These are phyloP conservation scores for Marasmius oreades DNA, from an alignment of 1,284 basidiomycete genomes.

Conservation along the genomic window DNA sequence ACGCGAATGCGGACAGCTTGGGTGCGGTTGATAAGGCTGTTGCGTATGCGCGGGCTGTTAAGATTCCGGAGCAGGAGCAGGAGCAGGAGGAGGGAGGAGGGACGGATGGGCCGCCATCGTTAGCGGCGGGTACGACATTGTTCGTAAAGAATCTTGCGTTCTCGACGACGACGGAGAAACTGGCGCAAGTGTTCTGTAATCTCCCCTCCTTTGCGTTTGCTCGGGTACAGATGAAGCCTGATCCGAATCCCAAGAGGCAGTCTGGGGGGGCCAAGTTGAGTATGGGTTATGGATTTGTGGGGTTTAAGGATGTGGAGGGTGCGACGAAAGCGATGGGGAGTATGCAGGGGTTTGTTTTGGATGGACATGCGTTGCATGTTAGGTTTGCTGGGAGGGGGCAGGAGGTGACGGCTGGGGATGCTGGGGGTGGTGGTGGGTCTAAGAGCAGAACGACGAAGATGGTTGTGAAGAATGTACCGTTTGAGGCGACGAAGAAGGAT, in stretches of 20 bases:
- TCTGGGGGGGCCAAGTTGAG: constrained; percentile 63
- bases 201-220: constrained; percentile 86
- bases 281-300: constrained; percentile 97
- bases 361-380: constrained; percentile 83
- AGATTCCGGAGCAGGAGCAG: constrained; percentile 37
- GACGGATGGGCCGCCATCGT: too few relatives aligned
- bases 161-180: constrained; percentile 76
- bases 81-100: constrained; percentile 27
- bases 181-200: constrained; percentile 71
- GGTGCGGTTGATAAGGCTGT: constrained; percentile 14
- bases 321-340: constrained; percentile 78
- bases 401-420: constrained; percentile 47
- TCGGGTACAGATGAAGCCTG: constrained; percentile 88
- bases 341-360: constrained; percentile 81
- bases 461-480: constrained; percentile 96
- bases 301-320: constrained; percentile 75
- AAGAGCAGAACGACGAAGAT: constrained; percentile 79
- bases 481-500: constrained; percentile 94
- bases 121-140: constrained; percentile 77
- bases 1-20: too few relatives aligned
- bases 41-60: constrained; percentile 39
- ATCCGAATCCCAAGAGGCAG: constrained; percentile 79
- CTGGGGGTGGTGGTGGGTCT: constrained; percentile 30
- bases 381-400: constrained; percentile 88
- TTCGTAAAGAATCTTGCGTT: constrained; percentile 96